phyloP scores from a whole-genome alignment of 768 basidiomycete species.

The Suillus bovinus region DNA sequence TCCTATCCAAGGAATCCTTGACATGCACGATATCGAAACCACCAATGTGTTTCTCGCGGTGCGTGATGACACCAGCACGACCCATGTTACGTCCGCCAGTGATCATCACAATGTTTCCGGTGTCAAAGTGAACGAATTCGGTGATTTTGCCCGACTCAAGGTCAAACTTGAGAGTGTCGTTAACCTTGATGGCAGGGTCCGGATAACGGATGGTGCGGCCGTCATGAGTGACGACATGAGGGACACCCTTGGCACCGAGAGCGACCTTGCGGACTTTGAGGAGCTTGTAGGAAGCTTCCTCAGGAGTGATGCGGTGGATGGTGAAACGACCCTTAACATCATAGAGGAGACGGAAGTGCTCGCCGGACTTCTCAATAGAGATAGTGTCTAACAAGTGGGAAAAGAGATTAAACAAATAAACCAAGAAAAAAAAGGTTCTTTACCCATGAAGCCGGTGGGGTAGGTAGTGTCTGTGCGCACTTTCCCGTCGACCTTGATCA shows the following conservation, averaged over 20 bases:
- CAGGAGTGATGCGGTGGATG: constrained; percentile 97
- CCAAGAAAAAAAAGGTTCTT: constrained; percentile 22
- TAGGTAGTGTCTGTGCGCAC: constrained; percentile 97
- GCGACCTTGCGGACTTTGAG: constrained; percentile 92
- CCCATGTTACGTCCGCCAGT: constrained; percentile 99
- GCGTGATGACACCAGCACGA: constrained; percentile 92
- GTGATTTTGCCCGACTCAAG: constrained; percentile 92
- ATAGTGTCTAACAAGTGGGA: constrained; percentile 70
- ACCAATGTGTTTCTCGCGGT: constrained; percentile 96
- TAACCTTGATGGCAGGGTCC: constrained; percentile 91
- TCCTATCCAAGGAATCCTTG: constrained; percentile 91
- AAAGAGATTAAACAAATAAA: neutral
- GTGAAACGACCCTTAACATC: constrained; percentile 99
- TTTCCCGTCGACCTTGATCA: constrained; percentile 98
- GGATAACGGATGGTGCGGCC: constrained; percentile 99
- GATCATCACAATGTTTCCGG: constrained; percentile 95
- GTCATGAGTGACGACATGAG: constrained; percentile 97
- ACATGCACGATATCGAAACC: constrained; percentile 99
- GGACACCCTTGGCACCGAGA: constrained; percentile 90
- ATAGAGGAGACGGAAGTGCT: constrained; percentile 99
- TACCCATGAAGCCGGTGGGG: constrained; percentile 97
- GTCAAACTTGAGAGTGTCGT: constrained; percentile 98
- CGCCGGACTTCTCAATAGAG: constrained; percentile 96
- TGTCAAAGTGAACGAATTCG: constrained; percentile 94
- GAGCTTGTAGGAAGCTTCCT: constrained; percentile 97